Evolutionary conservation across 768 basidiomycete species (phyloP), one percentile per base, ranked within the genome.

Genomic region (Phallus indusiatus): DNA sequence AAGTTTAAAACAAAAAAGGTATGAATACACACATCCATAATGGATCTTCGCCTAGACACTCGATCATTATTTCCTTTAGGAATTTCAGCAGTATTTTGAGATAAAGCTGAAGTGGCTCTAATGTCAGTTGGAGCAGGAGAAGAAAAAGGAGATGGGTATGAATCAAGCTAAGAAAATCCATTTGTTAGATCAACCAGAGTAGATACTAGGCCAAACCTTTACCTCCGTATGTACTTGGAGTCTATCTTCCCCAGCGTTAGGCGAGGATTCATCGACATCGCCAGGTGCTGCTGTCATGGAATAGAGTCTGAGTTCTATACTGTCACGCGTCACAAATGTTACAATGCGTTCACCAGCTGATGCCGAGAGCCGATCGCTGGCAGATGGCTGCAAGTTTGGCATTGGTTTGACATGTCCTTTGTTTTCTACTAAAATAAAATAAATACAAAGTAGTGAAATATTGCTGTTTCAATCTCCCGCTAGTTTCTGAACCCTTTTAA

Each of bases 401-500:
- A 7, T 28, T 28, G 4, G 7, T 3, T 28, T 28, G 28, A 3
- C 2, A 28, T 28, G 28, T 28, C 28, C 28, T 28, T 28, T 28
- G 28, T 28, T 28, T 28, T 28, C 28, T 28, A 28, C 28, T 28
- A 28, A 28, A 28, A 28, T 28, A 28, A 28, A 3, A 28, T 28
- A 28, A n/a, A 28, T 28, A 28, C 28, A 28, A 28, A 28, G 28
- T 28, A 28, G 28, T 28, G 28, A 28, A 28, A 28, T 28, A 28
- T 28, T 10, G 42, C 2, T 42, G 6, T 37, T 11, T 37, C 79
- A 91, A 75, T 97, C 95, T 67, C 94, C 95, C 66, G 93, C 88
- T 28, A 97, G 79, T 73, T 92, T 99, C 80, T 95, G 93, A 16
- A 99, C 95, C 55, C 94, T 84, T 73, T 94, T 97, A 67, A 98